Percentiles rank a stretch among this genome's conserved stretches.
Evolutionary conservation across 805 yeast species (phyloP).

Genomic region (Saccharomycopsis olivae): DNA sequence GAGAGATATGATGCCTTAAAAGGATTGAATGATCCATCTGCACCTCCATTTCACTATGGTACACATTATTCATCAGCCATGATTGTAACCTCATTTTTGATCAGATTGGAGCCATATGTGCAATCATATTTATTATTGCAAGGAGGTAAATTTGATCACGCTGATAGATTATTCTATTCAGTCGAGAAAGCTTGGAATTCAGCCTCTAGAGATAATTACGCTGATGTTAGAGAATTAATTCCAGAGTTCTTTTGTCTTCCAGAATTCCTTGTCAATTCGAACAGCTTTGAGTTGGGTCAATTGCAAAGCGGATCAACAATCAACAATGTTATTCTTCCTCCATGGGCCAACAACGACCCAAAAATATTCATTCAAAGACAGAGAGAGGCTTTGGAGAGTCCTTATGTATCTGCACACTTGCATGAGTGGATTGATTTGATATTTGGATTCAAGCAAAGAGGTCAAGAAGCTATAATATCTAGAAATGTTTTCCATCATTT

Average conservation of each 20-base stretch:
- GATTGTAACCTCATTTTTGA: constrained; percentile 78
- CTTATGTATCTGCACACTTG: constrained; percentile 63
- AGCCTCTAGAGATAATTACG: constrained; percentile 67
- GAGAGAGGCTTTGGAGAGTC: constrained; percentile 75
- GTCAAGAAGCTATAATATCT: constrained; percentile 52
- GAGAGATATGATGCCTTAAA: constrained; percentile 66
- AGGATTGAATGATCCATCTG: constrained; percentile 43
- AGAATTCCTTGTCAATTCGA: constrained; percentile 60
- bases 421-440: constrained; percentile 81
- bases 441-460: constrained; percentile 74
- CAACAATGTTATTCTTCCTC: constrained; percentile 60
- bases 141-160: constrained; percentile 84
- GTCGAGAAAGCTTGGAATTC: constrained; percentile 73
- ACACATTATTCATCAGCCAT: constrained; percentile 91
- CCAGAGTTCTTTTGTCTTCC: constrained; percentile 84
- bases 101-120: constrained; percentile 70
- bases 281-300: constrained; percentile 58
- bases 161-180: constrained; percentile 71
- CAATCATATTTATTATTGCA: constrained; percentile 69
- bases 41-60: constrained; percentile 85
- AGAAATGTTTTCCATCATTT: constrained; percentile 75
- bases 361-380: constrained; percentile 61
- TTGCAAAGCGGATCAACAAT: constrained; percentile 50
- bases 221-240: constrained; percentile 79
- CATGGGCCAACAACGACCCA: constrained; percentile 79